Percentiles rank a stretch among this genome's conserved stretches.
Conservation (phyloP, 2,329 filamentous ascomycete genomes). For the Monosporascus sp. region DNA sequence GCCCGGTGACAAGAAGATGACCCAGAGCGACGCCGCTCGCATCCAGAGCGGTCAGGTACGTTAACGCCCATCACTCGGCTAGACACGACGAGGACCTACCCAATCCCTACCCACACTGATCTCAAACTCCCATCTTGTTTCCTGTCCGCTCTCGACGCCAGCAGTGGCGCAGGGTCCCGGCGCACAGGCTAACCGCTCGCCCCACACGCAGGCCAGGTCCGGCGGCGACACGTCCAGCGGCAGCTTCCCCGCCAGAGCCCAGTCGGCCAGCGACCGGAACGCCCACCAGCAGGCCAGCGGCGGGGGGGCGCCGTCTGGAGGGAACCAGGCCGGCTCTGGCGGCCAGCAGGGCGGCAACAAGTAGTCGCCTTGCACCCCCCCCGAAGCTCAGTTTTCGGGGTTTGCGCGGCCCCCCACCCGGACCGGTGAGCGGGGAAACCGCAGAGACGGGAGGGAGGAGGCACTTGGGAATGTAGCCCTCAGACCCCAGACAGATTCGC, state of each 20-base stretch:
- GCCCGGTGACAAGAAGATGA: not conserved
- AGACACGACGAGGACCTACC: not conserved
- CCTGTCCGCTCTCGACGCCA: too few relatives aligned
- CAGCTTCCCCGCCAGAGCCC: slow-evolving; percentile 13
- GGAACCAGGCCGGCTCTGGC: not conserved
- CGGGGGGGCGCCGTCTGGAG: not conserved
- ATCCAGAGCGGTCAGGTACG: not conserved
- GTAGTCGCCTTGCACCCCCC: slow-evolving; percentile 20
- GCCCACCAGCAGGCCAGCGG: slow-evolving; percentile 3
- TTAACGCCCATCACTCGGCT: not conserved
- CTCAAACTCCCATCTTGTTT: too few relatives aligned
- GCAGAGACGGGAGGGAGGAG: too few relatives aligned
- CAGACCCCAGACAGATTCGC: too few relatives aligned
- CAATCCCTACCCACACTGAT: too few relatives aligned
- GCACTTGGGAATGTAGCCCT: too few relatives aligned
- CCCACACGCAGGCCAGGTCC: slow-evolving; percentile 7
- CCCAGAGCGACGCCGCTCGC: not conserved
- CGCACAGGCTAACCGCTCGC: not conserved
- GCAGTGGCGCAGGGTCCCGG: too few relatives aligned
- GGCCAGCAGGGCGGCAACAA: slow-evolving; percentile 5
- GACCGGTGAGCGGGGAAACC: too few relatives aligned
- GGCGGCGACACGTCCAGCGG: slow-evolving; percentile 13
- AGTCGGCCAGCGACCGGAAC: slow-evolving; percentile 12
- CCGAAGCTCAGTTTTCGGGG: too few relatives aligned
- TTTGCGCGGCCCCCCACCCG: too few relatives aligned